Percentiles rank a stretch among this genome's conserved stretches.
These are phyloP conservation scores for Aspergillus proliferans DNA, from an alignment of 2,329 filamentous ascomycete genomes.

Conservation along the genomic window DNA sequence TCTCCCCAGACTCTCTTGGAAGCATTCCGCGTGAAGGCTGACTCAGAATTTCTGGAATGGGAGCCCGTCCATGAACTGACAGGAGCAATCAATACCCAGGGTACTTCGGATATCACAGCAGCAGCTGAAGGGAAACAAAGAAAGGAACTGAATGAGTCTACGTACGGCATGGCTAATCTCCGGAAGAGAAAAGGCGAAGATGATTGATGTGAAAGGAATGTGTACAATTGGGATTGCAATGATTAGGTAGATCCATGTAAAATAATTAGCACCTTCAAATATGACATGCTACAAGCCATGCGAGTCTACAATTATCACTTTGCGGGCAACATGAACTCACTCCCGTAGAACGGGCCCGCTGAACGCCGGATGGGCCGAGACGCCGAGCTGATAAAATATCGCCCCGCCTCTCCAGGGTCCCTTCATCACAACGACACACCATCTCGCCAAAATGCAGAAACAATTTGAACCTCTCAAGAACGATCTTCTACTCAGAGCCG, in stretches of 20 bases:
- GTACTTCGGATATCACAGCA: slow-evolving; percentile 21
- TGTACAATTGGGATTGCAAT: background rate
- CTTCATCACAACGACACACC: slow-evolving; percentile 9
- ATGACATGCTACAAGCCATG: too few species aligned
- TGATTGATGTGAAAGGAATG: slow-evolving; percentile 15
- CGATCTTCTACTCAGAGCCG: slow-evolving; percentile 83
- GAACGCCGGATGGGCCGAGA: background rate
- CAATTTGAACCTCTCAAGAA: slow-evolving; percentile 83
- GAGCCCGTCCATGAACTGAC: slow-evolving; percentile 14
- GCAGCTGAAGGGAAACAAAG: slow-evolving; percentile 23
- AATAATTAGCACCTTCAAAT: background rate
- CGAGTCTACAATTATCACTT: too few species aligned
- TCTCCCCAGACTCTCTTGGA: slow-evolving; percentile 24
- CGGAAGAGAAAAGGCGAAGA: slow-evolving; percentile 28
- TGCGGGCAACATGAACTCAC: too few species aligned
- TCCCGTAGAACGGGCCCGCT: too few species aligned
- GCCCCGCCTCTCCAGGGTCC: slow-evolving; percentile 15
- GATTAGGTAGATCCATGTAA: background rate
- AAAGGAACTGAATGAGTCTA: slow-evolving; percentile 27
- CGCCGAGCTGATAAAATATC: background rate
- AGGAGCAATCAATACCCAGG: slow-evolving; percentile 23
- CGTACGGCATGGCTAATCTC: slow-evolving; percentile 37
- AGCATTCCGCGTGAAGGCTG: slow-evolving; percentile 18
- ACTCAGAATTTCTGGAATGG: slow-evolving; percentile 20
- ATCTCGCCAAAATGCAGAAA: slow-evolving; percentile 52